These are phyloP conservation scores for Paraurostyla sp. DNA, from an alignment of 73 alveolate genomes.

Conservation along the genomic window DNA sequence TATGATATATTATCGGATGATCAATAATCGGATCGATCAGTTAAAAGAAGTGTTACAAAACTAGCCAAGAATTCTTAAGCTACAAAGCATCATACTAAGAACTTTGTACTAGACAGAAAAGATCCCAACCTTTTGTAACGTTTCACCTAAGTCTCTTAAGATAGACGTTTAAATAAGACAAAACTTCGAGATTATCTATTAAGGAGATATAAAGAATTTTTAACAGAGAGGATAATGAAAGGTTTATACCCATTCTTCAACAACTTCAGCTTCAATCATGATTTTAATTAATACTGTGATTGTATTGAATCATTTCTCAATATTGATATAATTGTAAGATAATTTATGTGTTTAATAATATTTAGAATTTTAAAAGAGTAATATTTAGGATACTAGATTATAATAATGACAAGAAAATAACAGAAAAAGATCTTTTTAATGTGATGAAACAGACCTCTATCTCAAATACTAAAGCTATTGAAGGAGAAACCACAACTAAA, in stretches of 20 bases:
- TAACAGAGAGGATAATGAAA: conserved; percentile 39
- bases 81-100: not conserved
- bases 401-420: conserved; percentile 33
- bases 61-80: not conserved
- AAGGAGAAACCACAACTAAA: not conserved
- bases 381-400: conserved; percentile 17
- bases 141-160: not conserved
- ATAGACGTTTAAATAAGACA: not conserved
- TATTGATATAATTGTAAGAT: not conserved
- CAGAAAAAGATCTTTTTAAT: conserved; percentile 25
- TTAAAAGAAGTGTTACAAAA: not conserved
- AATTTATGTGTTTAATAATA: not conserved
- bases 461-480: not conserved
- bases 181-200: not conserved
- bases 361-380: not conserved
- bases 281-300: conserved; percentile 21
- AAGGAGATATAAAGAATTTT: conserved; percentile 12
- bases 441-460: conserved; percentile 6
- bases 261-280: conserved; percentile 16
- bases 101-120: conserved; percentile 3
- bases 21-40: no score
- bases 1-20: no score
- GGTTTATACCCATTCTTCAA: not conserved
- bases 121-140: not conserved
- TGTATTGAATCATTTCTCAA: conserved; percentile 16